phyloP scores from a whole-genome alignment of 805 yeast genomes.

The Metschnikowia continentalis region DNA sequence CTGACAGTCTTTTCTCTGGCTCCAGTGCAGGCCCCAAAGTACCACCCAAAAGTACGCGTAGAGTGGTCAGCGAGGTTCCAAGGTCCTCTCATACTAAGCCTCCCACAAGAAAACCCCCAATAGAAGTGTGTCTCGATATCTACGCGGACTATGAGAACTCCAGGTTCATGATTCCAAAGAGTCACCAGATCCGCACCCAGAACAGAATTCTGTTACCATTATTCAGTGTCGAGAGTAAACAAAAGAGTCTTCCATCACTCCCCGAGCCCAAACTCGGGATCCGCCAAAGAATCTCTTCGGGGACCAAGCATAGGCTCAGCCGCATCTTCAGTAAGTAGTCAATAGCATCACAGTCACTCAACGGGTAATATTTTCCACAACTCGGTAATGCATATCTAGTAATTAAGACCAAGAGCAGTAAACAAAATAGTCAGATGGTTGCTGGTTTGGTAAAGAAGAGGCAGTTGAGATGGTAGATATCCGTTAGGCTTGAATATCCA shows the following conservation, averaged over 20 bases:
- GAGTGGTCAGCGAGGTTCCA: not conserved
- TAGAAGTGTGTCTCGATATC: slow-evolving; percentile 14
- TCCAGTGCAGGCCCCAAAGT: not conserved
- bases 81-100: not conserved
- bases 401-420: no score
- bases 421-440: no score
- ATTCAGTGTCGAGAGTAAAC: not conserved
- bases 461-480: no score
- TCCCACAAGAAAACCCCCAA: not conserved
- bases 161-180: slow-evolving; percentile 17
- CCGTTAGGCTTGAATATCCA: no score
- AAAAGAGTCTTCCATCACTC: not conserved
- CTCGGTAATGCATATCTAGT: no score
- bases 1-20: not conserved
- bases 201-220: not conserved
- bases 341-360: not conserved
- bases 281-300: not conserved
- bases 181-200: not conserved
- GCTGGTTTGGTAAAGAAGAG: no score
- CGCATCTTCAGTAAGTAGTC: slow-evolving; percentile 2
- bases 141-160: slow-evolving; percentile 19
- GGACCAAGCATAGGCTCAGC: not conserved
- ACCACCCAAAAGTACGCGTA: not conserved
- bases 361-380: no score
- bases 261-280: not conserved